phyloP scores from a whole-genome alignment of 2,329 filamentous ascomycete genomes.

The Monosporascus cannonballus region DNA sequence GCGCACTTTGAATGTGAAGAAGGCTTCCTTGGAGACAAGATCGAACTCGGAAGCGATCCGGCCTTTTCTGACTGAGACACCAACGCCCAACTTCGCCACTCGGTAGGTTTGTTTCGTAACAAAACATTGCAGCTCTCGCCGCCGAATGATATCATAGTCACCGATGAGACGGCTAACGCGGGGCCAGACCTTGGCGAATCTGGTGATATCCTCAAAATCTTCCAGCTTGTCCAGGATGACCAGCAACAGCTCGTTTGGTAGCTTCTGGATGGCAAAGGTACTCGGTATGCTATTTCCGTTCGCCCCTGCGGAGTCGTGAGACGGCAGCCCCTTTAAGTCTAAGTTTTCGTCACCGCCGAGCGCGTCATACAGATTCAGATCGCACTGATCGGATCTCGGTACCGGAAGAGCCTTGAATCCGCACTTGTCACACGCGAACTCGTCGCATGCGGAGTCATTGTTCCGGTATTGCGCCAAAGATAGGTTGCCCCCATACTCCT shows the following conservation, averaged over 20 bases:
- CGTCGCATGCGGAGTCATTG: slow-evolving; percentile 1
- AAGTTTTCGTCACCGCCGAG: neutral
- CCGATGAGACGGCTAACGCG: slow-evolving; percentile 28
- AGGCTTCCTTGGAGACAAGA: slow-evolving; percentile 37
- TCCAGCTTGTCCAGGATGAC: slow-evolving; percentile 26
- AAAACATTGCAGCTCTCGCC: slow-evolving; percentile 42
- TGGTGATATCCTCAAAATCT: slow-evolving; percentile 29
- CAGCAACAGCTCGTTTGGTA: slow-evolving; percentile 37
- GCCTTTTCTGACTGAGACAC: slow-evolving; percentile 25
- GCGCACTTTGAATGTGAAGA: slow-evolving; percentile 27
- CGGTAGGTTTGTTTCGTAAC: slow-evolving; percentile 35
- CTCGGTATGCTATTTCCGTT: neutral
- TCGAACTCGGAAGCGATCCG: slow-evolving; percentile 42
- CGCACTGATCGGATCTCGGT: neutral
- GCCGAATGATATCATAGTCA: slow-evolving; percentile 30
- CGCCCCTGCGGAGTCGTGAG: slow-evolving; percentile 1
- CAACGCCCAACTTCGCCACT: slow-evolving; percentile 35
- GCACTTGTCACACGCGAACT: slow-evolving; percentile 23
- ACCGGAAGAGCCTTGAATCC: slow-evolving; percentile 5
- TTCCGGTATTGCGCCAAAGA: slow-evolving; percentile 22
- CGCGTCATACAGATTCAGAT: slow-evolving; percentile 2
- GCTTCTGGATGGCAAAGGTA: slow-evolving; percentile 17
- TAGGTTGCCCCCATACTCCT: slow-evolving; percentile 21
- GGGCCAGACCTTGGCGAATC: slow-evolving; percentile 30
- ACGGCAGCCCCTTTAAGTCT: too few relatives aligned